Evolutionary conservation across 2,329 filamentous ascomycete species (phyloP), one percentile per base, ranked within the genome.

Genomic region (Microdochium nivale): DNA sequence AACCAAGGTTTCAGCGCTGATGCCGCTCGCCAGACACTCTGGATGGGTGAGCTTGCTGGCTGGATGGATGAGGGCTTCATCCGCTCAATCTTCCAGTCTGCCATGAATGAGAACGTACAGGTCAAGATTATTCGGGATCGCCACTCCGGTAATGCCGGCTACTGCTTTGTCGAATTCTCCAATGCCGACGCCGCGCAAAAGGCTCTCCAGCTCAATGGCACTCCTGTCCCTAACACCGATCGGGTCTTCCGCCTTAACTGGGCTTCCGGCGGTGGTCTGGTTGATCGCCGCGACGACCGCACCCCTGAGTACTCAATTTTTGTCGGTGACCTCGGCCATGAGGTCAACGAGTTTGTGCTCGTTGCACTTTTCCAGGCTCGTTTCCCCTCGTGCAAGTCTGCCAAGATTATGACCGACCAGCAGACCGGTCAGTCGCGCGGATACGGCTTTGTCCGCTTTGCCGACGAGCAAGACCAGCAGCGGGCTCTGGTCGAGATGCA

Each of bases 31-130:
- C 81, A 82, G 70, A 82, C 79, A 47, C 73, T 82, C 2, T 82
- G 79, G 78, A 99, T 99, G 94, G 94, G 94, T 60, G 94, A 99
- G 70, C 86, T 99, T 57, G 92, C 97, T 72, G 89, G 90, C 25
- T 99, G 94, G 94, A 97, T 99, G 74, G 94, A 99, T 63, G 94
- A 99, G 76, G 95, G 92, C 73, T 99, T 97, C 70, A 88, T 99
- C 66, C 91, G 95, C 72, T 94, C 88, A 61, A 84, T 97, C 47
- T 97, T 90, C 80, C 66, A 76, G 57, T 95, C 90, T 65, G 84
- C 91, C 62, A 88, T 96, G 75, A 90, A 88, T 60, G 94, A 97
- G 72, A 84, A 84, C 57, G 94, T 99, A 63, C 96, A 96, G 63
- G 94, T 99, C 62, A 99, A 99, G 82, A 96, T 99, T 80, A 99